Conservation (phyloP, 345 rosid species). For the Garcia nutans region DNA sequence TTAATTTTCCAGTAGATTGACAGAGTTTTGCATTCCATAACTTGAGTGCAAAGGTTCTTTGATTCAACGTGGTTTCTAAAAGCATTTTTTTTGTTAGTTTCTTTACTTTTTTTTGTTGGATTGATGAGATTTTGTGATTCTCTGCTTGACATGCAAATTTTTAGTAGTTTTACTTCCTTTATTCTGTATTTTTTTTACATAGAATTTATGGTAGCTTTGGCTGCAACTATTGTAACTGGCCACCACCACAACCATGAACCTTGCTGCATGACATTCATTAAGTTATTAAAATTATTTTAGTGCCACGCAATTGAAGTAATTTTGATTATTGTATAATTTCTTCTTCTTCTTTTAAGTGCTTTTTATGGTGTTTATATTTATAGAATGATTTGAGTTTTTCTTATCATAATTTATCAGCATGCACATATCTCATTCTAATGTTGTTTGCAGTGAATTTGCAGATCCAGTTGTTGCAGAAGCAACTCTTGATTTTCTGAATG, state of each 20-base stretch:
- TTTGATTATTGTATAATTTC: neutral
- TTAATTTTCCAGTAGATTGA: neutral
- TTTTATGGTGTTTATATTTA: neutral
- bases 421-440: conserved; percentile 33
- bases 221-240: neutral
- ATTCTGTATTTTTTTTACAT: too few relatives aligned
- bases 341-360: neutral
- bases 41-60: neutral
- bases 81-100: too few relatives aligned
- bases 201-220: neutral
- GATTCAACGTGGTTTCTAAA: neutral
- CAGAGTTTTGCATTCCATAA: neutral
- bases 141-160: neutral
- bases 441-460: conserved; percentile 81
- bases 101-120: neutral
- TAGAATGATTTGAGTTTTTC: too few relatives aligned
- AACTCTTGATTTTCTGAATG: conserved; percentile 74
- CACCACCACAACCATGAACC: neutral
- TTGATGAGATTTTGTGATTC: too few relatives aligned
- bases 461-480: conserved; percentile 87
- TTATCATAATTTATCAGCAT: neutral
- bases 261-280: neutral
- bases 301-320: neutral
- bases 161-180: too few relatives aligned
- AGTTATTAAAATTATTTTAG: neutral